phyloP scores from a whole-genome alignment of 2,329 filamentous ascomycete species.

The Pseudocercospora cruenta region DNA sequence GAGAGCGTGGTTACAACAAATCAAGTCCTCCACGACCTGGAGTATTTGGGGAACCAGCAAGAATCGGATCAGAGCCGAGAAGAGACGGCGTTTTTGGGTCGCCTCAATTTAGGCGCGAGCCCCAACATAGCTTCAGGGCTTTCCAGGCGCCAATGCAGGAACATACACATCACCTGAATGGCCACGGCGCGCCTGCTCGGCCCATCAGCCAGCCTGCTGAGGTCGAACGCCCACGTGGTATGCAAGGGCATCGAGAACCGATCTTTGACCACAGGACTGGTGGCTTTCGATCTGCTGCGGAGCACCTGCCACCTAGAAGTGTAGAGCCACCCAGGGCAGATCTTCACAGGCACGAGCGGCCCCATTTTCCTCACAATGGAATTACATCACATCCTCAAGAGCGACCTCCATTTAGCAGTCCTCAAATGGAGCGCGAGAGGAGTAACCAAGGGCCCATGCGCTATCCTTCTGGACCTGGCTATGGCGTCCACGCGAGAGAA shows the following conservation, averaged over 20 bases:
- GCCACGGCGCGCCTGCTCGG: slow-evolving; percentile 30
- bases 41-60: slow-evolving; percentile 32
- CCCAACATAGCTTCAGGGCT: slow-evolving; percentile 37
- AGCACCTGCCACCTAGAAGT: slow-evolving; percentile 23
- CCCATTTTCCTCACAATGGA: slow-evolving; percentile 29
- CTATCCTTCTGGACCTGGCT: slow-evolving; percentile 29
- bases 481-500: slow-evolving; percentile 36
- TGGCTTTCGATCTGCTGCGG: slow-evolving; percentile 33
- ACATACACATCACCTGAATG: slow-evolving; percentile 29
- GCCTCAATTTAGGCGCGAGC: slow-evolving; percentile 37
- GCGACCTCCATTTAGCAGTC: slow-evolving; percentile 31
- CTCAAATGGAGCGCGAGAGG: slow-evolving; percentile 34
- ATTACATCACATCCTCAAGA: slow-evolving; percentile 35
- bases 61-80: slow-evolving; percentile 32
- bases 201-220: slow-evolving; percentile 43
- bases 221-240: slow-evolving; percentile 20
- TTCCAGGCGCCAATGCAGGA: slow-evolving; percentile 33
- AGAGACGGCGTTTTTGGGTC: slow-evolving; percentile 38
- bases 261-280: slow-evolving; percentile 28
- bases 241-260: slow-evolving; percentile 34
- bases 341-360: slow-evolving; percentile 28
- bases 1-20: slow-evolving; percentile 30
- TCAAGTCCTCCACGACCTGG: slow-evolving; percentile 32
- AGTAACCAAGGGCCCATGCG: slow-evolving; percentile 26
- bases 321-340: slow-evolving; percentile 24